Percentiles rank a stretch among this genome's conserved stretches.
Conservation (phyloP, 2,329 filamentous ascomycete species). For the Aspergillus felis region DNA sequence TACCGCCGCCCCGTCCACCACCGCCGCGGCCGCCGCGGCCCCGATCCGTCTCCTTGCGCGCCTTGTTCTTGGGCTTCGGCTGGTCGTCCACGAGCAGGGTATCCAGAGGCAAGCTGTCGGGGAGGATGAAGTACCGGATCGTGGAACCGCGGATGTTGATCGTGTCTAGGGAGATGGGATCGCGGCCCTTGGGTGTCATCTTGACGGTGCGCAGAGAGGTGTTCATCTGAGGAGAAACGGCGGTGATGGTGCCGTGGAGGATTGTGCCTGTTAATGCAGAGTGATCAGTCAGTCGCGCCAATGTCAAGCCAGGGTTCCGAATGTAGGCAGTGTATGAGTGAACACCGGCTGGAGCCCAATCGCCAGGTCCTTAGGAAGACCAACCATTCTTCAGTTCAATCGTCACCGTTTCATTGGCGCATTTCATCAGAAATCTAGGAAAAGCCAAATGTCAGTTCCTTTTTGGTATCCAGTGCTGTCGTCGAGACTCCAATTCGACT, state of each 20-base stretch:
- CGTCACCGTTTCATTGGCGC: conserved; percentile 95
- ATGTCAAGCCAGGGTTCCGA: neutral
- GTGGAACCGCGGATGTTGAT: conserved; percentile 97
- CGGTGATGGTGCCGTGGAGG: conserved; percentile 92
- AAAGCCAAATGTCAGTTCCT: conserved; percentile 11
- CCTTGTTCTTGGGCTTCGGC: conserved; percentile 99
- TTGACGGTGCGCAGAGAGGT: conserved; percentile 92
- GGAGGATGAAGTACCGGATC: conserved; percentile 94
- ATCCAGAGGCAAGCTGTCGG: conserved; percentile 90
- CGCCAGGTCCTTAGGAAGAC: conserved; percentile 9
- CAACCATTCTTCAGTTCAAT: conserved; percentile 97
- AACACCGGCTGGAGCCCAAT: neutral
- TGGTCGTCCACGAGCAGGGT: conserved; percentile 94
- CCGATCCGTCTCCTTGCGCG: conserved; percentile 75
- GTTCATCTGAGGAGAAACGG: conserved; percentile 98
- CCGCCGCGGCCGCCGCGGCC: conserved; percentile 45
- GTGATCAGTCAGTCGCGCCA: neutral
- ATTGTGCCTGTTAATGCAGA: conserved; percentile 67
- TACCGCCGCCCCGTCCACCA: conserved; percentile 47
- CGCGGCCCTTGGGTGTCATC: conserved; percentile 87
- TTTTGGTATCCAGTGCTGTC: neutral
- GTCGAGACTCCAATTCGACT: conserved; percentile 11
- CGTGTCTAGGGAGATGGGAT: conserved; percentile 82
- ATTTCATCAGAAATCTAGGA: conserved; percentile 96
- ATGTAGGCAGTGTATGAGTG: too few relatives aligned